phyloP scores from a whole-genome alignment of 306 rosid genomes.

The Carpinus viminea region DNA sequence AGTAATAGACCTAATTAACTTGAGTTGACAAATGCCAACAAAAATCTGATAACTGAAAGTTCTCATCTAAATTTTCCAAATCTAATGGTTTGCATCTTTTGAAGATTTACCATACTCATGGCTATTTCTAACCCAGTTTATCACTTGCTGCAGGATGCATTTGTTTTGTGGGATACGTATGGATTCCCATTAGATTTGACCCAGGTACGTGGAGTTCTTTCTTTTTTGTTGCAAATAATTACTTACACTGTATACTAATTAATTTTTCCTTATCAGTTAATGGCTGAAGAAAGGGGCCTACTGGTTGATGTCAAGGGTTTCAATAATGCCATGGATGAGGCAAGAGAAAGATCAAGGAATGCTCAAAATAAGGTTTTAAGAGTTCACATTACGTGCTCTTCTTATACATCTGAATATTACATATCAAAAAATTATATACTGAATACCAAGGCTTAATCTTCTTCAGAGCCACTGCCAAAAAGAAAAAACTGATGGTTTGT shows the following conservation, averaged over 20 bases:
- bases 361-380: conserved; percentile 77
- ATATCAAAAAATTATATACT: background rate
- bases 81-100: background rate
- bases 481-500: background rate
- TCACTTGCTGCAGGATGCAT: conserved; percentile 73
- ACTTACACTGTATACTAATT: conserved; percentile 12
- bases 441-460: conserved; percentile 3
- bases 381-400: conserved; percentile 26
- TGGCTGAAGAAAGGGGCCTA: conserved; percentile 95
- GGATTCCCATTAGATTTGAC: conserved; percentile 98
- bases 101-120: background rate
- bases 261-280: conserved; percentile 57
- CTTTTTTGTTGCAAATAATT: background rate
- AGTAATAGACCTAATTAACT: background rate
- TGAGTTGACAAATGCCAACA: background rate
- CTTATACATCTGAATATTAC: conserved; percentile 3
- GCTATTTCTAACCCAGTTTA: conserved; percentile 33
- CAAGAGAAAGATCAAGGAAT: conserved; percentile 91
- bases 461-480: background rate
- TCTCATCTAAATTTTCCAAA: conserved; percentile 14
- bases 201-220: conserved; percentile 59
- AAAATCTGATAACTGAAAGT: background rate
- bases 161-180: conserved; percentile 92
- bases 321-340: conserved; percentile 79
- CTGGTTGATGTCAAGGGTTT: conserved; percentile 79